These are phyloP conservation scores for Talaromyces islandicus DNA, from an alignment of 2,329 filamentous ascomycete genomes.

Conservation along the genomic window DNA sequence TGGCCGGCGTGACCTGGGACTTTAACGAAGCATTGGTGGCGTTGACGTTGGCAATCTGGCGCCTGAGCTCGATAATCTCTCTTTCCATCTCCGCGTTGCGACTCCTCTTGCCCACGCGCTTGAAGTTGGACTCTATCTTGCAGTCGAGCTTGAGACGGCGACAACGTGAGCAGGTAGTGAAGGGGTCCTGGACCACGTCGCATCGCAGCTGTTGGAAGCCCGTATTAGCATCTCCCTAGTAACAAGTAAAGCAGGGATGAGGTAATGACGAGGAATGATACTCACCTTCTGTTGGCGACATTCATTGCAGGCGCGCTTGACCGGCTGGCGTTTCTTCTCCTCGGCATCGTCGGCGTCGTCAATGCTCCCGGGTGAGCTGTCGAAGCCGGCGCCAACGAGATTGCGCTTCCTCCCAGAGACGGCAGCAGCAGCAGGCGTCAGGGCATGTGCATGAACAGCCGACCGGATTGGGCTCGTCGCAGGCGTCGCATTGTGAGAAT, in stretches of 20 bases:
- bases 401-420: conserved; percentile 37
- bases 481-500: conserved; percentile 30
- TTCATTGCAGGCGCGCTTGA: conserved; percentile 63
- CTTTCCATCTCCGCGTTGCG: conserved; percentile 60
- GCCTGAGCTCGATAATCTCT: conserved; percentile 47
- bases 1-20: conserved; percentile 13
- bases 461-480: conserved; percentile 23
- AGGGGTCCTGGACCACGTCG: conserved; percentile 61
- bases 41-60: conserved; percentile 37
- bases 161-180: conserved; percentile 57
- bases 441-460: neutral
- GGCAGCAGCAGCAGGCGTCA: conserved; percentile 1
- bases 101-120: conserved; percentile 61
- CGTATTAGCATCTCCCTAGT: conserved; percentile 3
- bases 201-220: conserved; percentile 52
- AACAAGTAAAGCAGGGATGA: neutral
- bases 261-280: too few relatives aligned
- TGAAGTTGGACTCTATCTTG: conserved; percentile 64
- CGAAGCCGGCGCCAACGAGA: conserved; percentile 37
- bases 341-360: conserved; percentile 37
- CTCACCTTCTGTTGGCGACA: conserved; percentile 64
- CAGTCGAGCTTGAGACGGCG: conserved; percentile 57
- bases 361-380: conserved; percentile 43
- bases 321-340: conserved; percentile 40
- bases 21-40: conserved; percentile 17